Evolutionary conservation across 2,329 filamentous ascomycete species (phyloP).

Genomic region (Nothophoma quercina): DNA sequence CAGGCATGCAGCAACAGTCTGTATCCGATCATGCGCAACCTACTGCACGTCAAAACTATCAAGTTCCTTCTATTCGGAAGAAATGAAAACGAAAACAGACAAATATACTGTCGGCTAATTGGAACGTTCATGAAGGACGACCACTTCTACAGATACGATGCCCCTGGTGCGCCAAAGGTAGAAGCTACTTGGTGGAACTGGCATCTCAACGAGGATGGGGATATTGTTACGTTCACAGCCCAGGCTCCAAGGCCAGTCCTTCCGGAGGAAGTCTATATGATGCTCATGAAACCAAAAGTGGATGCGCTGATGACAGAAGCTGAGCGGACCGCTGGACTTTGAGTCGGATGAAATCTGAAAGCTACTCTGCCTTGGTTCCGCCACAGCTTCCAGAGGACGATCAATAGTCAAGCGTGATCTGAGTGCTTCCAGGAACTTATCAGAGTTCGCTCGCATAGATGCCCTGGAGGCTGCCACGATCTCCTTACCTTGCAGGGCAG

Average conservation of each 20-base stretch:
- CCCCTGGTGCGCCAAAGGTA: conserved; percentile 29
- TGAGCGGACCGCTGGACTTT: background rate
- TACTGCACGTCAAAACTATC: conserved; percentile 44
- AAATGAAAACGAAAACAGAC: background rate
- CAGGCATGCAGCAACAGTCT: conserved; percentile 43
- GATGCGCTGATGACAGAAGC: conserved; percentile 38
- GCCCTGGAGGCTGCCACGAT: no score
- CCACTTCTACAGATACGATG: conserved; percentile 51
- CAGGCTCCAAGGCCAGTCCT: conserved; percentile 36
- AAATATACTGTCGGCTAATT: conserved; percentile 45
- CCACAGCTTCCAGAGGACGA: no score
- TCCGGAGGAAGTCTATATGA: conserved; percentile 49
- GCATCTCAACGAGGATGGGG: conserved; percentile 38
- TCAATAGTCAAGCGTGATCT: no score
- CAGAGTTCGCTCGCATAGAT: no score
- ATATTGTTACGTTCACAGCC: conserved; percentile 43
- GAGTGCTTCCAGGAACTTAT: background rate
- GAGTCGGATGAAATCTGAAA: no score
- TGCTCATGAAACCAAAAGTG: conserved; percentile 47
- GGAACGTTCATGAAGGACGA: conserved; percentile 52
- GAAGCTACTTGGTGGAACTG: conserved; percentile 53
- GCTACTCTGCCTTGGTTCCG: no score
- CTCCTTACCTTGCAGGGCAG: background rate
- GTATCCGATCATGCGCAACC: conserved; percentile 41
- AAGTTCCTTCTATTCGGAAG: conserved; percentile 43